These are phyloP conservation scores for Cetraspora pellucida DNA, from an alignment of 192 early-diverging fungal genomes.

Conservation along the genomic window DNA sequence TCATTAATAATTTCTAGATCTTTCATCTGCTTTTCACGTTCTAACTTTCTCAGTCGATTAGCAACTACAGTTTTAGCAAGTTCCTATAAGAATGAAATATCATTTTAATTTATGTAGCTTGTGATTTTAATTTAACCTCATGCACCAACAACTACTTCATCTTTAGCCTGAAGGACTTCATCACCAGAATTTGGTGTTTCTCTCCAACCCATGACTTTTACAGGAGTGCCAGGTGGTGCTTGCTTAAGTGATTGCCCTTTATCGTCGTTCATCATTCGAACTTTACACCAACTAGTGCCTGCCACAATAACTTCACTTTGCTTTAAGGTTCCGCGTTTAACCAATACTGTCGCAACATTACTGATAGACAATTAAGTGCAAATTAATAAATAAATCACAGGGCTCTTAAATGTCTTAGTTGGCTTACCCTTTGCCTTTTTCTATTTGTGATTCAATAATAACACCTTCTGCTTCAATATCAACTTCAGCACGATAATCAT, in stretches of 20 bases:
- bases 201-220: conserved; percentile 92
- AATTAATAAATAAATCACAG: background rate
- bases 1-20: conserved; percentile 79
- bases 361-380: conserved; percentile 32
- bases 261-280: conserved; percentile 83
- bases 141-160: conserved; percentile 45
- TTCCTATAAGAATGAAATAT: conserved; percentile 44
- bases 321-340: conserved; percentile 85
- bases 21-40: conserved; percentile 61
- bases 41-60: conserved; percentile 64
- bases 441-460: conserved; percentile 87
- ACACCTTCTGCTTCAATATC: conserved; percentile 79
- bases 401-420: background rate
- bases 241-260: conserved; percentile 66
- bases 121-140: background rate
- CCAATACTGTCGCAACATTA: conserved; percentile 84
- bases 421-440: conserved; percentile 68
- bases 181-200: conserved; percentile 91
- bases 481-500: conserved; percentile 84
- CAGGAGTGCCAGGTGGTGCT: conserved; percentile 84
- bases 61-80: conserved; percentile 77
- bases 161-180: conserved; percentile 74
- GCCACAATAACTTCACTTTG: conserved; percentile 82
- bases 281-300: conserved; percentile 85
- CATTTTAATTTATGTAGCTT: background rate